phyloP scores from a whole-genome alignment of 345 rosid genomes.

The Geranium brycei region DNA sequence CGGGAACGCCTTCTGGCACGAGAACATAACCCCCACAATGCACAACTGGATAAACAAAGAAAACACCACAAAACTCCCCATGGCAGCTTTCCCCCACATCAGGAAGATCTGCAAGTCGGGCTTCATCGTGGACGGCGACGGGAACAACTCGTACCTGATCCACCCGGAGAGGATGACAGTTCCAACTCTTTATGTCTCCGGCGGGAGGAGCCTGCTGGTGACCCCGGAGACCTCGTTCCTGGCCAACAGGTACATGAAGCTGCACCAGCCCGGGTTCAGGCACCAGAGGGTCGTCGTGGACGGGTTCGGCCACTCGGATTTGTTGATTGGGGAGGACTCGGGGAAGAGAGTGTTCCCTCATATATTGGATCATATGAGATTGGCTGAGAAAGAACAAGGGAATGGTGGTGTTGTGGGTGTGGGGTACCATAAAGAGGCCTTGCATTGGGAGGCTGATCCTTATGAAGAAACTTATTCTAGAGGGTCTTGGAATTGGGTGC shows the following conservation, averaged over 20 bases:
- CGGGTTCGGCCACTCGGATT: constrained; percentile 32
- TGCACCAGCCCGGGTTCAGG: constrained; percentile 28
- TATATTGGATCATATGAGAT: constrained; percentile 21
- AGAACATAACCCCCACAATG: constrained; percentile 21
- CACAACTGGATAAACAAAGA: constrained; percentile 24
- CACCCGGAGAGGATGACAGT: constrained; percentile 29
- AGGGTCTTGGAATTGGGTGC: too few relatives aligned
- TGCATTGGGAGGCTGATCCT: constrained; percentile 29
- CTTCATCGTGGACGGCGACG: constrained; percentile 23
- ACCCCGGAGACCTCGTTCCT: constrained; percentile 32
- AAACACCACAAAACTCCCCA: constrained; percentile 20
- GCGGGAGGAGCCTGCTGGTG: constrained; percentile 19
- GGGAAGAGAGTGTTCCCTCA: constrained; percentile 24
- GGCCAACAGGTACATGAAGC: constrained; percentile 29
- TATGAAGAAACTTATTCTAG: constrained; percentile 1
- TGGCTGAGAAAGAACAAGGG: constrained; percentile 13
- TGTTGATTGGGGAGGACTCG: constrained; percentile 30
- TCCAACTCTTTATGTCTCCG: constrained; percentile 29
- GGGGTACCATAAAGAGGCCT: constrained; percentile 10
- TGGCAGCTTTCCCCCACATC: constrained; percentile 32
- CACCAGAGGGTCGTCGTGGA: constrained; percentile 34
- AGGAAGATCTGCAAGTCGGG: constrained; percentile 32
- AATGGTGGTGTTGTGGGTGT: too few relatives aligned
- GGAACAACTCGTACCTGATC: constrained; percentile 22
- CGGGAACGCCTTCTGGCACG: constrained; percentile 33